Conservation (phyloP, 2,329 filamentous ascomycete species). For the Exophiala viscosa region DNA sequence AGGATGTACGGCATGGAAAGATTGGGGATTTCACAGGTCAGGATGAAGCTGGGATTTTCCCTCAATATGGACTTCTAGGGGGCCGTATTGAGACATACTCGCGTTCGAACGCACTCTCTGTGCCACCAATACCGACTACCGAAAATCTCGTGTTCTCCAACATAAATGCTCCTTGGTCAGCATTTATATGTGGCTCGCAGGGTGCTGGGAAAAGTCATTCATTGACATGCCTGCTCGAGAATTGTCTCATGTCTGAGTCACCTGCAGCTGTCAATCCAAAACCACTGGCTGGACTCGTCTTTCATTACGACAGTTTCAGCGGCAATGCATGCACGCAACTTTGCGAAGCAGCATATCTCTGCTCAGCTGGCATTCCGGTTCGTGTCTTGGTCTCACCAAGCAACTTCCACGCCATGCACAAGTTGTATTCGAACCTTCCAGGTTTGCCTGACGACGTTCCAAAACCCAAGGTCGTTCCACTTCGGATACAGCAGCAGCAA, state of each 20-base stretch:
- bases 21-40: too few relatives aligned
- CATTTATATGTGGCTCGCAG: constrained; percentile 62
- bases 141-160: constrained; percentile 41
- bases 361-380: constrained; percentile 47
- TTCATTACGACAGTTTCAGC: constrained; percentile 61
- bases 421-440: constrained; percentile 41
- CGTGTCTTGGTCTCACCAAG: constrained; percentile 51
- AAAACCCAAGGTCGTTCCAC: constrained; percentile 42
- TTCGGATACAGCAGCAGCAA: constrained; percentile 47
- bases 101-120: too few relatives aligned
- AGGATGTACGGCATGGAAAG: too few relatives aligned
- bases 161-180: constrained; percentile 53
- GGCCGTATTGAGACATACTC: background rate
- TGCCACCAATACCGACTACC: too few relatives aligned
- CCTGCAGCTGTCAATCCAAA: constrained; percentile 50
- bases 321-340: constrained; percentile 36
- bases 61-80: too few relatives aligned
- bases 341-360: constrained; percentile 57
- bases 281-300: constrained; percentile 59
- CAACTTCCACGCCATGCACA: constrained; percentile 42
- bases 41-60: too few relatives aligned
- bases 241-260: constrained; percentile 42
- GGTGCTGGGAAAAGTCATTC: constrained; percentile 62
- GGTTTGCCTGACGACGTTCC: constrained; percentile 28
- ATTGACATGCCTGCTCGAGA: constrained; percentile 55